Evolutionary conservation across 768 basidiomycete genomes (phyloP).

Genomic region (Pleurotus ostreatus): DNA sequence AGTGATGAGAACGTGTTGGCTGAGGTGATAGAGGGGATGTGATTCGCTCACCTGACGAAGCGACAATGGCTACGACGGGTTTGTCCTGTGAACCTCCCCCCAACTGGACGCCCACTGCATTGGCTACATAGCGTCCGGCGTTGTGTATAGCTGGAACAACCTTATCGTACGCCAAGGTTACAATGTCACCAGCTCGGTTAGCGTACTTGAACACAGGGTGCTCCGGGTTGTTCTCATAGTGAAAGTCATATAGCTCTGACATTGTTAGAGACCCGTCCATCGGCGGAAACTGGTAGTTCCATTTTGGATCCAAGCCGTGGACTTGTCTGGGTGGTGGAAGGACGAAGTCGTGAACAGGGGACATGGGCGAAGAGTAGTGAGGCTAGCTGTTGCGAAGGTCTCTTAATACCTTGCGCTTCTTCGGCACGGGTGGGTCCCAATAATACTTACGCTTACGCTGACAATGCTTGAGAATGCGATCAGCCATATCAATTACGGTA

Average conservation of each 20-base stretch:
- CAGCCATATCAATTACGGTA: too few species aligned
- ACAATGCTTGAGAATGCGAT: too few species aligned
- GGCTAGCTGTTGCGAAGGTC: too few species aligned
- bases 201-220: constrained; percentile 26
- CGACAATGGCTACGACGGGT: constrained; percentile 23
- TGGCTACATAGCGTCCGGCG: constrained; percentile 16
- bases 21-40: neutral
- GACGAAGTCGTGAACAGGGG: neutral
- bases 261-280: constrained; percentile 26
- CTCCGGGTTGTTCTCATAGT: constrained; percentile 18
- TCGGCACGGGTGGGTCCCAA: too few species aligned
- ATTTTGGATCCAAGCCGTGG: constrained; percentile 3
- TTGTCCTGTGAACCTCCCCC: constrained; percentile 1
- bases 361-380: too few species aligned
- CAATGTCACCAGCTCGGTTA: constrained; percentile 12
- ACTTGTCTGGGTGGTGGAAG: neutral
- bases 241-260: constrained; percentile 30
- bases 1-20: neutral
- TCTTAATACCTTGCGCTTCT: too few species aligned
- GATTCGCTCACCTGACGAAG: constrained; percentile 16
- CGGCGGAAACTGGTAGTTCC: constrained; percentile 21
- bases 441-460: too few species aligned
- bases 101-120: neutral
- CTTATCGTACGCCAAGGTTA: constrained; percentile 20
- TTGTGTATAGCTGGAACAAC: constrained; percentile 21